Conservation (phyloP, 2,329 filamentous ascomycete species). For the Epicoccum nigrum region DNA sequence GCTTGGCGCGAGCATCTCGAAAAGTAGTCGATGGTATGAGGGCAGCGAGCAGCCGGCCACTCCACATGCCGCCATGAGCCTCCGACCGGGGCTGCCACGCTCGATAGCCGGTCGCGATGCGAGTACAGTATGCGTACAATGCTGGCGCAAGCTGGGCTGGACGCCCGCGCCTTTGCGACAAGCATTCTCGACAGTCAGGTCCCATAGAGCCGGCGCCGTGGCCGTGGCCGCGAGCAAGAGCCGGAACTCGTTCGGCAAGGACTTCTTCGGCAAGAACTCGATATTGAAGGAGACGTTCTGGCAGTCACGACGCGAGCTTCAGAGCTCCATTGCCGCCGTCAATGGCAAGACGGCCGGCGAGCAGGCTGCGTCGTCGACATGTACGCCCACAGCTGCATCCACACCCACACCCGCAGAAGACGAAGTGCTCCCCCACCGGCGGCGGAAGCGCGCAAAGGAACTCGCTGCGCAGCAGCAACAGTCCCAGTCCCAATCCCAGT, state of each 20-base stretch:
- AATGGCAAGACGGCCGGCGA: conserved; percentile 10
- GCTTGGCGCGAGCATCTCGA: conserved; percentile 16
- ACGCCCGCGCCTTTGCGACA: conserved; percentile 30
- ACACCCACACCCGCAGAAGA: conserved; percentile 24
- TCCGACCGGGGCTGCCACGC: conserved; percentile 42
- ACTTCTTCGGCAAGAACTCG: conserved; percentile 50
- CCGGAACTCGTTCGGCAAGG: conserved; percentile 42
- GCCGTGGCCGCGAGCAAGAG: conserved; percentile 36
- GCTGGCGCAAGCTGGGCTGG: conserved; percentile 40
- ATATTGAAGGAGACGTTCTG: conserved; percentile 41
- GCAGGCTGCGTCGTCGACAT: too few relatives aligned
- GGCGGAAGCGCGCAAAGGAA: conserved; percentile 40
- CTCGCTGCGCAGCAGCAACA: conserved; percentile 20
- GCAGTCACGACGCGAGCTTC: conserved; percentile 36
- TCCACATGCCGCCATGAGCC: conserved; percentile 44
- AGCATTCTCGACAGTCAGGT: conserved; percentile 36
- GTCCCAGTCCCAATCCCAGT: conserved; percentile 17
- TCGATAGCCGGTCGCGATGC: conserved; percentile 37
- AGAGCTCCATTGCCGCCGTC: conserved; percentile 36
- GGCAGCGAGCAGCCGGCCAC: conserved; percentile 10
- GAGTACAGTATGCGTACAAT: conserved; percentile 41
- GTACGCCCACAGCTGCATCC: conserved; percentile 10
- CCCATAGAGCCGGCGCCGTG: conserved; percentile 37
- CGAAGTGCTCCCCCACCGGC: conserved; percentile 44
- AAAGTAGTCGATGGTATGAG: conserved; percentile 14